Evolutionary conservation across 805 yeast genomes (phyloP).

Genomic region (Ogataea methanolica): DNA sequence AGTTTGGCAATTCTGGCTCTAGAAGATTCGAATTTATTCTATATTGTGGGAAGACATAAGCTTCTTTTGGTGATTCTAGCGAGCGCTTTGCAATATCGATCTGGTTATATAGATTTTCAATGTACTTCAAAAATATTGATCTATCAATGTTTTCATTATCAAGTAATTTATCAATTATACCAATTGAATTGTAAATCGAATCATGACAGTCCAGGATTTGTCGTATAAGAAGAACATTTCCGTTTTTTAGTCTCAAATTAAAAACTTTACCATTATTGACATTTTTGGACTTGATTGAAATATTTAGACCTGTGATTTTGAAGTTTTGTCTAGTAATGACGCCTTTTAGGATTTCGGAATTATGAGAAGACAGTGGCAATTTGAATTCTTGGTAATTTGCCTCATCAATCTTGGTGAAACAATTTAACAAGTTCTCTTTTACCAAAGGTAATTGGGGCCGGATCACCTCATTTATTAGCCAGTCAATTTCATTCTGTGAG

Average conservation of each 20-base stretch:
- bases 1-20: slow-evolving; percentile 44
- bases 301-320: slow-evolving; percentile 44
- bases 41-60: slow-evolving; percentile 54
- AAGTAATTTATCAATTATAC: slow-evolving; percentile 34
- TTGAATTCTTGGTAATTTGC: slow-evolving; percentile 40
- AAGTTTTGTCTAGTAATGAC: slow-evolving; percentile 52
- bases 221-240: slow-evolving; percentile 33
- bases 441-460: slow-evolving; percentile 45
- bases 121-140: slow-evolving; percentile 17
- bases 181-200: slow-evolving; percentile 38
- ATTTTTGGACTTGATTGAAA: slow-evolving; percentile 32
- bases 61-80: slow-evolving; percentile 49
- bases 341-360: slow-evolving; percentile 58
- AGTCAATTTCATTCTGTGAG: slow-evolving; percentile 30
- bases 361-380: slow-evolving; percentile 52
- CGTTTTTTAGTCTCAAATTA: slow-evolving; percentile 35
- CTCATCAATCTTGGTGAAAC: slow-evolving; percentile 35
- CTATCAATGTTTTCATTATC: slow-evolving; percentile 18
- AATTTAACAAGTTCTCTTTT: slow-evolving; percentile 37
- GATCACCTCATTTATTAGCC: slow-evolving; percentile 46
- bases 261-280: slow-evolving; percentile 38
- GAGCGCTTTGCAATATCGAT: slow-evolving; percentile 31
- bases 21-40: slow-evolving; percentile 33
- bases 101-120: slow-evolving; percentile 27
- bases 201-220: slow-evolving; percentile 37